Conservation (phyloP, 257 asterid genomes). For the Nyctanthes arbortristis region DNA sequence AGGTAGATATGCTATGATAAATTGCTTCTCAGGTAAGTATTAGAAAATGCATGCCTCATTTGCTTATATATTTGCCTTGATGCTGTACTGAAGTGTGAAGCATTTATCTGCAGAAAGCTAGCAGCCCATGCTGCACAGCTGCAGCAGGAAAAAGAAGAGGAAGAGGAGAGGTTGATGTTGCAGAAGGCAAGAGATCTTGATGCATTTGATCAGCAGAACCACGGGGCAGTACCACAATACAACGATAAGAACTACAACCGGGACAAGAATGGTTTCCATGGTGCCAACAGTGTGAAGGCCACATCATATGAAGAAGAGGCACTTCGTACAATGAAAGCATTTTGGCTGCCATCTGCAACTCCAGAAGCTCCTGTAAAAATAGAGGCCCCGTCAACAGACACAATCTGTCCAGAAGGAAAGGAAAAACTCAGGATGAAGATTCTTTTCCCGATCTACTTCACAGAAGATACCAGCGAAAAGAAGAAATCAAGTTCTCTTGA, state of each 20-base stretch:
- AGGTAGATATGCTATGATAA: not conserved
- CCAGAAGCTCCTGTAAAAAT: slow-evolving; percentile 86
- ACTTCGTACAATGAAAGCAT: slow-evolving; percentile 92
- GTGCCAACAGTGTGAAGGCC: slow-evolving; percentile 87
- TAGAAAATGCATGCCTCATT: not conserved
- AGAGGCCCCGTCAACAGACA: slow-evolving; percentile 64
- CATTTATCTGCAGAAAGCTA: slow-evolving; percentile 53
- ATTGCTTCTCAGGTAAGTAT: not conserved
- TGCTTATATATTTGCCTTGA: not conserved
- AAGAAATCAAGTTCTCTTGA: slow-evolving; percentile 59
- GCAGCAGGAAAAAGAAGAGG: slow-evolving; percentile 76
- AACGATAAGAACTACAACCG: slow-evolving; percentile 51
- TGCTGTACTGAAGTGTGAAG: not conserved
- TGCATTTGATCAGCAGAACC: slow-evolving; percentile 90
- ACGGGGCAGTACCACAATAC: slow-evolving; percentile 88
- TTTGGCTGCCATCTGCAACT: slow-evolving; percentile 98
- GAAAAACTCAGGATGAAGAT: slow-evolving; percentile 84
- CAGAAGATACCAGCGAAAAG: slow-evolving; percentile 22
- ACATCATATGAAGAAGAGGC: slow-evolving; percentile 89
- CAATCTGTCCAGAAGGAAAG: slow-evolving; percentile 83
- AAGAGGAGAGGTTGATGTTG: slow-evolving; percentile 58
- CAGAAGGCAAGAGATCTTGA: slow-evolving; percentile 80
- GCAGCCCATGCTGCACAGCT: slow-evolving; percentile 61
- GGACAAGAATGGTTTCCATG: slow-evolving; percentile 86
- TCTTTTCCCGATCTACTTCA: slow-evolving; percentile 57